phyloP scores from a whole-genome alignment of 2,329 filamentous ascomycete species.

The Aspergillus sp. region DNA sequence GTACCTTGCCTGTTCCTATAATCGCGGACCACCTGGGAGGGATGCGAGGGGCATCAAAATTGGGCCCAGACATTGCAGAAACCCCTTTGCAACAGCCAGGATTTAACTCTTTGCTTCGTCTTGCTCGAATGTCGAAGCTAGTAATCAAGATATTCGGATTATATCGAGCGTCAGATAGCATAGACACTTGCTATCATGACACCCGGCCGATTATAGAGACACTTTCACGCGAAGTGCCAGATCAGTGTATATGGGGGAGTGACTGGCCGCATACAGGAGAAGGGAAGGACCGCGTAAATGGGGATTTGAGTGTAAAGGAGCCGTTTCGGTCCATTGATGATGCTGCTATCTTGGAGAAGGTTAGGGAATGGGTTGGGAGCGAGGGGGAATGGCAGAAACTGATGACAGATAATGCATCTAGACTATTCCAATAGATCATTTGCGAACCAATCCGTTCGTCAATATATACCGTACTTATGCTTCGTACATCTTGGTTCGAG shows the following conservation, averaged over 20 bases:
- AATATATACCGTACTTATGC: no score
- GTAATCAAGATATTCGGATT: not conserved
- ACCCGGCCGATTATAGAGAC: not conserved
- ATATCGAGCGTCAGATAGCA: not conserved
- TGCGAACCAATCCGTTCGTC: no score
- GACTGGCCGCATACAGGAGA: constrained; percentile 10
- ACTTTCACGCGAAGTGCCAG: not conserved
- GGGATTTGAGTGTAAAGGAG: not conserved
- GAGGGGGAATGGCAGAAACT: not conserved
- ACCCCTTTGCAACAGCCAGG: not conserved
- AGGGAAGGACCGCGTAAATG: not conserved
- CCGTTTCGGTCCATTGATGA: constrained; percentile 1
- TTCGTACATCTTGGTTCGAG: no score
- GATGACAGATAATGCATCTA: not conserved
- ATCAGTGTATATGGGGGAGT: constrained; percentile 6
- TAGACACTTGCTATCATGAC: not conserved
- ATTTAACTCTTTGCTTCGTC: not conserved
- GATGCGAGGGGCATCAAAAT: not conserved
- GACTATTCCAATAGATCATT: not conserved
- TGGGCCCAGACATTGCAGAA: not conserved
- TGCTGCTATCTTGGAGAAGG: not conserved
- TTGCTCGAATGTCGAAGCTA: not conserved
- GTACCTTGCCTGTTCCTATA: not conserved
- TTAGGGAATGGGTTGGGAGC: not conserved
- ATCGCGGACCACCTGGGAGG: constrained; percentile 6